Base-by-base conservation (phyloP, 208 protist species). In the Lotmaria passim region DNA sequence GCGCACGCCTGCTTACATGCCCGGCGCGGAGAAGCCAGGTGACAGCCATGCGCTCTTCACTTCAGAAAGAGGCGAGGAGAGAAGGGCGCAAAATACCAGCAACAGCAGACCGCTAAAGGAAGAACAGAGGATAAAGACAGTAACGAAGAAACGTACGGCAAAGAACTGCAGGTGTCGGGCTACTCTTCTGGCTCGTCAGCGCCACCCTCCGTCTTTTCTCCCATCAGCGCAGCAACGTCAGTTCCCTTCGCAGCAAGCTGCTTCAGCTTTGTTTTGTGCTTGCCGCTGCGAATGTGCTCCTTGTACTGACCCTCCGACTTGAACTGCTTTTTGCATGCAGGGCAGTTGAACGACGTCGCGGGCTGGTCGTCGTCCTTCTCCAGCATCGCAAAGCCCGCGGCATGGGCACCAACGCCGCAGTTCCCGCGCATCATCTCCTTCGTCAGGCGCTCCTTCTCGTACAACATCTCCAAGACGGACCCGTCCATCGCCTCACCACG, bases 221-320 rank as follows among this genome's bases (percentile, higher is more conserved):
- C 82, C 88, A 94, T 94, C 31, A 96, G 78, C 39, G 69, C 84
- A 47, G 81, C 78, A 14, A 89, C 82, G 64, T 93, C 85, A 14
- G 81, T 87, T 30, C 87, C 86, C 60, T 96, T 96, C 0, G 83
- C 77, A 1, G 88, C 78, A 7, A 95, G 69, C 59, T 96, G 89
- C 78, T 92, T 91, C 60, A 96, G 57, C 77, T 90, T 93, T 24
- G 88, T 86, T 66, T 93, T 95, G 67, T 97, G 93, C 67, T 97
- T 97, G 57, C 73, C 88, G 66, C 90, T 96, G 61, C 90, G 84
- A 30, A 96, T 58, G 70, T 97, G 93, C 62, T 95, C 90, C 38
- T 86, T 93, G 62, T 82, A 94, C 76, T 94, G 89, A n/a, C 82
- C 87, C 28, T 80, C 78, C 23, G 78, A 83, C 62, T 93, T 93